Conservation (phyloP, 2,329 filamentous ascomycete species). For the Cordyceps fumosorosea region DNA sequence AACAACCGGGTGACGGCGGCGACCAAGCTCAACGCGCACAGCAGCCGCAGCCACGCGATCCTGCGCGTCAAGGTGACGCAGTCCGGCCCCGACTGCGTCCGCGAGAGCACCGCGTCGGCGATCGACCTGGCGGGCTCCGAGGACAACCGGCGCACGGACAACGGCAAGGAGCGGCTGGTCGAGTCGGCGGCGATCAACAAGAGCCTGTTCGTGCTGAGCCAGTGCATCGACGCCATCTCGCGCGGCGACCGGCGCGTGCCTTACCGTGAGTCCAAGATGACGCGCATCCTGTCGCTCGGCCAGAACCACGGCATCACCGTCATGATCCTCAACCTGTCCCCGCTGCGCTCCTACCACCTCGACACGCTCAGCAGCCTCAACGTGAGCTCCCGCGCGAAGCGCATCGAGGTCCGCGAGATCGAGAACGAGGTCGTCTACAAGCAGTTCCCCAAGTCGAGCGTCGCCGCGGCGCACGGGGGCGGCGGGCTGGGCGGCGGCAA, state of each 20-base stretch:
- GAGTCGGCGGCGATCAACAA: constrained; percentile 98
- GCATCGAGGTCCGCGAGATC: constrained; percentile 90
- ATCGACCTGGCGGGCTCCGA: constrained; percentile 95
- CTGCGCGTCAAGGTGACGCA: constrained; percentile 84
- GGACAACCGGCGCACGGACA: constrained; percentile 90
- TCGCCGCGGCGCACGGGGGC: constrained; percentile 25
- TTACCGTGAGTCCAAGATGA: constrained; percentile 96
- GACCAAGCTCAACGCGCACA: constrained; percentile 89
- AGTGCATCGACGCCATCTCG: constrained; percentile 92
- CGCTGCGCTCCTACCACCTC: constrained; percentile 84
- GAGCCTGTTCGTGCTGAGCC: constrained; percentile 86
- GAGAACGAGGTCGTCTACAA: constrained; percentile 93
- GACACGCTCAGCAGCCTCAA: constrained; percentile 92
- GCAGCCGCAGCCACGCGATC: constrained; percentile 83
- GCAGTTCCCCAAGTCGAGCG: constrained; percentile 54
- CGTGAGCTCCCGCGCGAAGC: constrained; percentile 90
- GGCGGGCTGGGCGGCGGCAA: constrained; percentile 22
- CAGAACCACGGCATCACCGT: constrained; percentile 94
- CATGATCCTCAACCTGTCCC: constrained; percentile 93
- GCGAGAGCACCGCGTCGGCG: constrained; percentile 79
- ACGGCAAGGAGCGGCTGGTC: constrained; percentile 85
- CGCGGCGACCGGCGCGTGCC: constrained; percentile 71
- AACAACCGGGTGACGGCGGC: constrained; percentile 82
- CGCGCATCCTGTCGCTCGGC: constrained; percentile 80
- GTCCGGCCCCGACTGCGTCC: constrained; percentile 58